Conservation (phyloP, 805 yeast genomes). For the Gaillardinia entomophila region DNA sequence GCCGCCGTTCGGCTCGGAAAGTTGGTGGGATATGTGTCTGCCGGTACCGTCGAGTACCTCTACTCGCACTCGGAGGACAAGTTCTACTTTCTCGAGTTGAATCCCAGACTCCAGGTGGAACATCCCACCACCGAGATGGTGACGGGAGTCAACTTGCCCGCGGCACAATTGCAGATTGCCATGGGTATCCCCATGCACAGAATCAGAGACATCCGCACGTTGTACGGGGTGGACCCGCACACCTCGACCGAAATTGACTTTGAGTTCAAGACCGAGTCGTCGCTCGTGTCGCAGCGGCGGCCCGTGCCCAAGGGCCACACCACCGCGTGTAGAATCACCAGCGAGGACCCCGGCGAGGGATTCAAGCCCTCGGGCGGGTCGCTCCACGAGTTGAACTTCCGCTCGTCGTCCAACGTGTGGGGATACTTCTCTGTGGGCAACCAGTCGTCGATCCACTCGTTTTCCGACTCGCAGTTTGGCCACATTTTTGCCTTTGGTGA, state of each 20-base stretch:
- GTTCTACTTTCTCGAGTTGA: slow-evolving; percentile 92
- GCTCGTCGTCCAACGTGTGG: slow-evolving; percentile 98
- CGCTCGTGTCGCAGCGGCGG: slow-evolving; percentile 75
- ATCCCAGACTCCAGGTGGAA: slow-evolving; percentile 98
- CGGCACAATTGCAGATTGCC: slow-evolving; percentile 97
- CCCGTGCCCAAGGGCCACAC: slow-evolving; percentile 98
- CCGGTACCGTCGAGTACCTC: slow-evolving; percentile 98
- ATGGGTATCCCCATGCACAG: slow-evolving; percentile 99
- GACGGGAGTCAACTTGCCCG: slow-evolving; percentile 95
- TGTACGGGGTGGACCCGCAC: slow-evolving; percentile 95
- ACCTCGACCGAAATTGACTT: slow-evolving; percentile 87
- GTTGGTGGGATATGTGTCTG: slow-evolving; percentile 96
- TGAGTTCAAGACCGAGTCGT: slow-evolving; percentile 68
- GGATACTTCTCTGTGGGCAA: slow-evolving; percentile 97
- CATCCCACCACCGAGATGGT: slow-evolving; percentile 99
- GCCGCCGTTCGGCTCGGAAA: slow-evolving; percentile 97
- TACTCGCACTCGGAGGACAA: slow-evolving; percentile 92
- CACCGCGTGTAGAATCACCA: slow-evolving; percentile 98
- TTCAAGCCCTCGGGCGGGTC: slow-evolving; percentile 98
- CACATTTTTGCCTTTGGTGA: slow-evolving; percentile 99
- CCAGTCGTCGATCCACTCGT: slow-evolving; percentile 95
- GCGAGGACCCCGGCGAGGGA: slow-evolving; percentile 99
- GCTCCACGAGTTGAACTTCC: slow-evolving; percentile 90
- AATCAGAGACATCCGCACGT: slow-evolving; percentile 84
- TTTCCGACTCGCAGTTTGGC: slow-evolving; percentile 98